Evolutionary conservation across 257 asterid genomes (phyloP).

Genomic region (Solanum appendiculatum): DNA sequence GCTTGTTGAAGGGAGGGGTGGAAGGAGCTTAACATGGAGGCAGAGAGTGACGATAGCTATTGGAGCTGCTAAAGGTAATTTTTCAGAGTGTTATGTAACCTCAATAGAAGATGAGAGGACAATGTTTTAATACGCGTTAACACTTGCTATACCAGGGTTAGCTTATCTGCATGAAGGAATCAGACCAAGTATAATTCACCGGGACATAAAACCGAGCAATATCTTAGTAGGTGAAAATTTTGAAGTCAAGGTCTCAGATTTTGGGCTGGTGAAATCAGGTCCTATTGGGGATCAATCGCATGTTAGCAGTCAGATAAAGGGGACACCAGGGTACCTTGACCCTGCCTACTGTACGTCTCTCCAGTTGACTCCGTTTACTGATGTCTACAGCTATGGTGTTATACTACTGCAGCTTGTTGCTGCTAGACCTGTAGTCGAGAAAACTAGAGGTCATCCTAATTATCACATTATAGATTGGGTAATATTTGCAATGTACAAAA

Average conservation of each 20-base stretch:
- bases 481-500: not conserved
- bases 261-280: conserved; percentile 61
- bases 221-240: conserved; percentile 51
- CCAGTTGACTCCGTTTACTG: conserved; percentile 55
- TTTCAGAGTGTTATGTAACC: not conserved
- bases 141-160: conserved; percentile 32
- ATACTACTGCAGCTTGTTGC: conserved; percentile 67
- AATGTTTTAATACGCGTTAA: not conserved
- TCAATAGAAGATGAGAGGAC: not conserved
- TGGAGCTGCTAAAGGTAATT: conserved; percentile 72
- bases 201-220: conserved; percentile 74
- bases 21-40: conserved; percentile 64
- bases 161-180: conserved; percentile 58
- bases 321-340: conserved; percentile 77
- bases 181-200: conserved; percentile 60
- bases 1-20: conserved; percentile 40
- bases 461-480: conserved; percentile 71
- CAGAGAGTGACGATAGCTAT: conserved; percentile 67
- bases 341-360: conserved; percentile 69
- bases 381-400: conserved; percentile 77
- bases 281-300: conserved; percentile 66
- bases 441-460: conserved; percentile 16
- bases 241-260: conserved; percentile 75
- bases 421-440: conserved; percentile 56
- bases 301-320: conserved; percentile 64